Conservation (phyloP, 345 rosid genomes). For the Euphorbia pulcherrima region DNA sequence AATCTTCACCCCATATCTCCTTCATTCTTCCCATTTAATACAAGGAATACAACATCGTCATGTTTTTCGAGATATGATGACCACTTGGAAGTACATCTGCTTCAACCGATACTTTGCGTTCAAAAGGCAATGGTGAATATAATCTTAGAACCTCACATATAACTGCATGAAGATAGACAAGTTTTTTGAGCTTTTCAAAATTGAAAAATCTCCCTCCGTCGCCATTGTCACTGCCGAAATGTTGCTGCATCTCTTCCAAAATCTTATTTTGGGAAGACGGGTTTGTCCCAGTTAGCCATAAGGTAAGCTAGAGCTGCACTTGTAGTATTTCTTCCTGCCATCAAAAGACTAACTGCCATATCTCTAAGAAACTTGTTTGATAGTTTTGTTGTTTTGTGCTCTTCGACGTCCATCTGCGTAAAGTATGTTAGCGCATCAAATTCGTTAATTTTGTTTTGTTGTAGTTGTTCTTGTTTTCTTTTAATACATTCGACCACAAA, state of each 20-base stretch:
- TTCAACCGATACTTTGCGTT: conserved; percentile 52
- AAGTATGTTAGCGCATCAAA: conserved; percentile 19
- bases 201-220: not conserved
- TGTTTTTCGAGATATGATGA: conserved; percentile 44
- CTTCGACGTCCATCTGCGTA: not conserved
- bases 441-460: not conserved
- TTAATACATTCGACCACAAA: conserved; percentile 8
- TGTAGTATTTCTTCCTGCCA: conserved; percentile 36
- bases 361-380: conserved; percentile 26
- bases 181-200: conserved; percentile 37
- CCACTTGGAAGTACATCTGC: conserved; percentile 63
- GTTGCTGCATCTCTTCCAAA: conserved; percentile 13
- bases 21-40: conserved; percentile 80
- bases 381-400: conserved; percentile 5
- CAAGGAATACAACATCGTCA: conserved; percentile 54
- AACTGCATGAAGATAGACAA: conserved; percentile 45
- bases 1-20: conserved; percentile 59
- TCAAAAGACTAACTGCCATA: conserved; percentile 13
- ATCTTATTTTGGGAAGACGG: conserved; percentile 26
- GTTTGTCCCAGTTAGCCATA: conserved; percentile 31
- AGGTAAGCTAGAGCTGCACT: conserved; percentile 23
- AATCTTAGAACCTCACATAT: conserved; percentile 64
- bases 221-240: not conserved
- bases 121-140: conserved; percentile 70
- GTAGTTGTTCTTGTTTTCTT: not conserved